Conservation (phyloP, 345 rosid genomes). For the Balakata baccata region DNA sequence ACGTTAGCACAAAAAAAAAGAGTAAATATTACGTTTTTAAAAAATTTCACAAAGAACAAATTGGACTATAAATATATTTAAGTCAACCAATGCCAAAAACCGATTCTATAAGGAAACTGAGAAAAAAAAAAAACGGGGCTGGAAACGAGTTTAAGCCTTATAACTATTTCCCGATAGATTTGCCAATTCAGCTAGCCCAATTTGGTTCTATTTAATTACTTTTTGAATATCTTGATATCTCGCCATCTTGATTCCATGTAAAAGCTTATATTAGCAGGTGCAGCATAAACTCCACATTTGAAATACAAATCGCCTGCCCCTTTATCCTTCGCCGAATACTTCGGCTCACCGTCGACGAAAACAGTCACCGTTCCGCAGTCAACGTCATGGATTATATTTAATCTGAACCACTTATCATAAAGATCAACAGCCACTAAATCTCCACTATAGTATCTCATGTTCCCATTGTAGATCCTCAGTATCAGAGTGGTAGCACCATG, state of each 20-base stretch:
- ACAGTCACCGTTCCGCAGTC: conserved; percentile 29
- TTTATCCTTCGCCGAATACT: conserved; percentile 11
- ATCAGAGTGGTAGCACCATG: conserved; percentile 29
- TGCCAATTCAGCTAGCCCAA: too few relatives aligned
- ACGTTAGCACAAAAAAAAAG: too few relatives aligned
- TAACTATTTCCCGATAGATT: too few relatives aligned
- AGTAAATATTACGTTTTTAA: too few relatives aligned
- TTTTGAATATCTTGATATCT: conserved; percentile 33
- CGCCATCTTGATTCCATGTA: conserved; percentile 43
- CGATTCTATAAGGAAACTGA: too few relatives aligned
- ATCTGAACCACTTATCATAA: conserved; percentile 41
- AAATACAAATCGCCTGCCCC: conserved; percentile 29
- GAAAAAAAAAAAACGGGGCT: too few relatives aligned
- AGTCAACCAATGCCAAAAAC: too few relatives aligned
- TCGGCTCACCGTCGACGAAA: conserved; percentile 21
- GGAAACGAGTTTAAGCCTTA: too few relatives aligned
- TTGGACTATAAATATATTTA: too few relatives aligned
- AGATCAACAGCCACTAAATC: conserved; percentile 18
- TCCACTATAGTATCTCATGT: conserved; percentile 30
- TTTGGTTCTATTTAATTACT: background rate
- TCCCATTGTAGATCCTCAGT: conserved; percentile 34
- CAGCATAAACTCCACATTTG: conserved; percentile 40
- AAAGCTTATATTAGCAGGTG: conserved; percentile 20
- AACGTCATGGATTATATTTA: conserved; percentile 39
- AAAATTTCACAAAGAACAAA: too few relatives aligned